A percentile compares a stretch with the other conserved stretches of the same genome.
Evolutionary conservation across 1,284 basidiomycete species (phyloP).

Genomic region (Leccinum huronense): DNA sequence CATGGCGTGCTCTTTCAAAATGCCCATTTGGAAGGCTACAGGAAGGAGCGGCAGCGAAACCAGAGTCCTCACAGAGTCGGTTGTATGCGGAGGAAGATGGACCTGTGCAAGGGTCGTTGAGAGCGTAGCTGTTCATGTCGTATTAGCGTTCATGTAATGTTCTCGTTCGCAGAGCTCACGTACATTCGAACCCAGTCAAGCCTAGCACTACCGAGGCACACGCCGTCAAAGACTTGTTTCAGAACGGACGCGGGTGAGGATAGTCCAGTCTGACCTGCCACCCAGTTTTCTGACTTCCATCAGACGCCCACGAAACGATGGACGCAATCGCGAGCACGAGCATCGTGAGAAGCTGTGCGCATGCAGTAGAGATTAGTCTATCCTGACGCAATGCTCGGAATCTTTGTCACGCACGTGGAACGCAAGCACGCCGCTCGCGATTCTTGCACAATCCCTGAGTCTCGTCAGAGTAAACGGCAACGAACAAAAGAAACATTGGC

Average conservation of each 20-base stretch:
- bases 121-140: slow-evolving; percentile 51
- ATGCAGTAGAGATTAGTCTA: slow-evolving; percentile 10
- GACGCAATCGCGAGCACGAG: slow-evolving; percentile 48
- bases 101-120: slow-evolving; percentile 85
- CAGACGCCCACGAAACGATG: slow-evolving; percentile 49
- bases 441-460: slow-evolving; percentile 57
- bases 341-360: slow-evolving; percentile 53
- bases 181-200: slow-evolving; percentile 69
- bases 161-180: slow-evolving; percentile 14
- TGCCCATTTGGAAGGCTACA: slow-evolving; percentile 85
- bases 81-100: slow-evolving; percentile 82
- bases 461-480: slow-evolving; percentile 55
- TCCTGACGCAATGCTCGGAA: background rate
- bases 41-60: slow-evolving; percentile 92
- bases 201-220: slow-evolving; percentile 67
- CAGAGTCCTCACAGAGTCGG: slow-evolving; percentile 86
- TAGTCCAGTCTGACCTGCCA: slow-evolving; percentile 33
- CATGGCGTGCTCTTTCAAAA: slow-evolving; percentile 88
- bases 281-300: slow-evolving; percentile 59
- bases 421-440: slow-evolving; percentile 55
- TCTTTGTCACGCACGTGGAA: slow-evolving; percentile 50
- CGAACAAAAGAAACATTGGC: slow-evolving; percentile 52
- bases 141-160: slow-evolving; percentile 12
- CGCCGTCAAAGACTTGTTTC: slow-evolving; percentile 57
- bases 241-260: slow-evolving; percentile 35